These are phyloP conservation scores for Vitis vinifera DNA, from an alignment of 164 flowering plant genomes.

Conservation along the genomic window ASM3070453v1 NC_081822.1:13648001-13648500, in stretches of 20 bases:
- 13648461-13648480: too few species aligned
- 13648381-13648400: background rate
- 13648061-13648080: background rate
- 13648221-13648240: too few species aligned
- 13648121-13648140: background rate
- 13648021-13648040: constrained; percentile 90
- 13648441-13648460: too few species aligned
- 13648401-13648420: constrained; percentile 1
- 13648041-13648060: constrained; percentile 94
- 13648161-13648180: too few species aligned
- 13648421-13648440: background rate
- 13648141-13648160: too few species aligned
- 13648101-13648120: background rate
- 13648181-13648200: too few species aligned
- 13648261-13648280: too few species aligned
- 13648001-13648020: constrained; percentile 79
- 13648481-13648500: too few species aligned
- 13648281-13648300: too few species aligned
- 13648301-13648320: too few species aligned
- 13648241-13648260: too few species aligned
- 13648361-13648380: background rate
- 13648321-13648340: background rate
- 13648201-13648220: too few species aligned
- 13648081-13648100: background rate
- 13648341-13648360: background rate